Evolutionary conservation across 805 yeast species (phyloP), one percentile per base, ranked within the genome.

Genomic region (Metschnikowia amazonensis): DNA sequence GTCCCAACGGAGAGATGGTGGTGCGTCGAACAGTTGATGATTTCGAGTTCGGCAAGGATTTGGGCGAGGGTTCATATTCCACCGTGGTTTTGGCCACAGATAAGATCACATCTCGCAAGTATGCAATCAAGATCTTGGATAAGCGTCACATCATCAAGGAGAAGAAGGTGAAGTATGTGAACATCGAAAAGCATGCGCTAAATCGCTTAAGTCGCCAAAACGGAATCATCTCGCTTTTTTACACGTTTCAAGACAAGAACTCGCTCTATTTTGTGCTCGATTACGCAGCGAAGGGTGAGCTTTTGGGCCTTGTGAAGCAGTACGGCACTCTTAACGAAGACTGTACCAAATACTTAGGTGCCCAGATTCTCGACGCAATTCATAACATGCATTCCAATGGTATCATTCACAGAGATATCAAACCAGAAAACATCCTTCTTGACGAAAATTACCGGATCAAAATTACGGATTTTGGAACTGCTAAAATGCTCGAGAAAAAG

Each of bases 391-490:
- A 86, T 58, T 73, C 72, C 42, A 80, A 77, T 55, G 95, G 95
- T 32, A 80, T 86, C 21, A 75, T 86, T 36, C 95, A 86, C 59
- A 70, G 95, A 63, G 95, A 86, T 65, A 76, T 86, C 38, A 86
- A 86, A 60, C 95, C 95, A 0, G 95, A 86, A 58, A 86, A 86
- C 61, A 85, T 86, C 24, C 63, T 86, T 42, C 66, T 86, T 18
- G 87, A 84, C 58, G 68, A 67, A 29, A 73, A 80, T 23, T 70
- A 77, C 71, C 76, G 81, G 47, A 72, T 85, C 33, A 84, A 81
- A 62, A 74, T 86, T 30, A 86, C 95, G 1, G 95, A 86, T 66
- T 86, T 86, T 62, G 95, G 95, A 21, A 86, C 95, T 0, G 95
- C 95, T 0, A 81, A 83, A 54, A 64, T 86, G 37, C 63, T 86